phyloP scores from a whole-genome alignment of 257 asterid genomes.

The Jasminum sambac region DNA sequence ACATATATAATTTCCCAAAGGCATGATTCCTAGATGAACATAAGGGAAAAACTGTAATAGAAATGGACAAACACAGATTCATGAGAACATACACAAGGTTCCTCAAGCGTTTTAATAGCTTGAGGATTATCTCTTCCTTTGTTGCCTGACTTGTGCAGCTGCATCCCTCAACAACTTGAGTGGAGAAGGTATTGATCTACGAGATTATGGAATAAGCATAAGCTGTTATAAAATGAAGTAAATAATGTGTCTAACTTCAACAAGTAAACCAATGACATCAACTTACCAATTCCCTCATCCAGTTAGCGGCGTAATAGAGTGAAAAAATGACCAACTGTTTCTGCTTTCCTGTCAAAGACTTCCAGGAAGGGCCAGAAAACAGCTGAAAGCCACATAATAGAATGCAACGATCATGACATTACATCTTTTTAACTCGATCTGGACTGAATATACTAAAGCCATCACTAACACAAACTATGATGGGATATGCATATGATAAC shows the following conservation, averaged over 20 bases:
- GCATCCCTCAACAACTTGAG: slow-evolving; percentile 60
- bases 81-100: slow-evolving; percentile 72
- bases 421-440: slow-evolving; percentile 8
- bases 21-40: neutral
- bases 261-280: slow-evolving; percentile 18
- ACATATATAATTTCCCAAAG: neutral
- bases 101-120: slow-evolving; percentile 75
- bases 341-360: slow-evolving; percentile 64
- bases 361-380: slow-evolving; percentile 52
- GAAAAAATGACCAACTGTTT: slow-evolving; percentile 63
- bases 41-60: neutral
- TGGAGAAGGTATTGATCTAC: slow-evolving; percentile 76
- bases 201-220: slow-evolving; percentile 26
- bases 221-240: slow-evolving; percentile 7
- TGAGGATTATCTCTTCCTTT: slow-evolving; percentile 55
- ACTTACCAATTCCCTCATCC: slow-evolving; percentile 85
- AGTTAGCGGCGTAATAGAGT: slow-evolving; percentile 78
- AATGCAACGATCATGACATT: slow-evolving; percentile 20
- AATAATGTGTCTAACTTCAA: slow-evolving; percentile 9
- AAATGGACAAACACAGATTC: slow-evolving; percentile 1
- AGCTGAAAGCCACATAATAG: slow-evolving; percentile 46
- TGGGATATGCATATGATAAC: neutral
- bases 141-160: slow-evolving; percentile 65
- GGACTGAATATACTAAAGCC: slow-evolving; percentile 7
- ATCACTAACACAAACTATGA: slow-evolving; percentile 1